These are phyloP conservation scores for Chaetomium olivaceum DNA, from an alignment of 2,329 filamentous ascomycete species.

Conservation along the genomic window DNA sequence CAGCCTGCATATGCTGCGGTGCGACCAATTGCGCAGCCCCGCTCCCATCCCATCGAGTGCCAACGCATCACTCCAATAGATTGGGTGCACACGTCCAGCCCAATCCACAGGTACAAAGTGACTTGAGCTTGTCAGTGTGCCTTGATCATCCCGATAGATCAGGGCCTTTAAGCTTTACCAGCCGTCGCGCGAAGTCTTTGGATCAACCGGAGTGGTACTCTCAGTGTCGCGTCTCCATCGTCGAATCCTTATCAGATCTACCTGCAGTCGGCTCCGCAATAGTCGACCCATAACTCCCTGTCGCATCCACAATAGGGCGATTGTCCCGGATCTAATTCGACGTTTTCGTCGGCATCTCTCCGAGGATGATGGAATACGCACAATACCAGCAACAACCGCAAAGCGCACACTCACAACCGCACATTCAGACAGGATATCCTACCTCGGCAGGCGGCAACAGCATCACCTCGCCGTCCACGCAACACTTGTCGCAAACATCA, in stretches of 20 bases:
- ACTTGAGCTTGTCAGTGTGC: slow-evolving; percentile 44
- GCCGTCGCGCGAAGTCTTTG: slow-evolving; percentile 19
- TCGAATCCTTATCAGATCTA: slow-evolving; percentile 20
- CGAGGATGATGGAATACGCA: slow-evolving; percentile 70
- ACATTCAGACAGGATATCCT: slow-evolving; percentile 62
- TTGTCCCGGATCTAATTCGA: slow-evolving; percentile 25
- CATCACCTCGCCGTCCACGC: slow-evolving; percentile 74
- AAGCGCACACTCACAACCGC: slow-evolving; percentile 60
- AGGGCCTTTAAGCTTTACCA: slow-evolving; percentile 38
- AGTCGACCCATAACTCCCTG: slow-evolving; percentile 6
- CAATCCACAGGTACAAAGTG: slow-evolving; percentile 48
- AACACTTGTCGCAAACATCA: slow-evolving; percentile 73
- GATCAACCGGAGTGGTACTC: slow-evolving; percentile 27
- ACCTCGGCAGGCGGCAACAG: slow-evolving; percentile 55
- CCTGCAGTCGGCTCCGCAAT: slow-evolving; percentile 23
- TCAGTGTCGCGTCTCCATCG: slow-evolving; percentile 17
- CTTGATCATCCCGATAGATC: slow-evolving; percentile 47
- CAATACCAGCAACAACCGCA: slow-evolving; percentile 71
- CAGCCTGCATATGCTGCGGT: slow-evolving; percentile 62
- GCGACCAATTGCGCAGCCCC: slow-evolving; percentile 55
- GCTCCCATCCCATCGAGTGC: slow-evolving; percentile 55
- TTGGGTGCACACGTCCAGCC: slow-evolving; percentile 52
- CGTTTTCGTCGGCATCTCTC: slow-evolving; percentile 26
- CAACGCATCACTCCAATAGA: slow-evolving; percentile 64
- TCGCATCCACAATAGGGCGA: slow-evolving; percentile 22